Conservation (phyloP, 2,329 filamentous ascomycete species). For the Microdochium bolleyi region DNA sequence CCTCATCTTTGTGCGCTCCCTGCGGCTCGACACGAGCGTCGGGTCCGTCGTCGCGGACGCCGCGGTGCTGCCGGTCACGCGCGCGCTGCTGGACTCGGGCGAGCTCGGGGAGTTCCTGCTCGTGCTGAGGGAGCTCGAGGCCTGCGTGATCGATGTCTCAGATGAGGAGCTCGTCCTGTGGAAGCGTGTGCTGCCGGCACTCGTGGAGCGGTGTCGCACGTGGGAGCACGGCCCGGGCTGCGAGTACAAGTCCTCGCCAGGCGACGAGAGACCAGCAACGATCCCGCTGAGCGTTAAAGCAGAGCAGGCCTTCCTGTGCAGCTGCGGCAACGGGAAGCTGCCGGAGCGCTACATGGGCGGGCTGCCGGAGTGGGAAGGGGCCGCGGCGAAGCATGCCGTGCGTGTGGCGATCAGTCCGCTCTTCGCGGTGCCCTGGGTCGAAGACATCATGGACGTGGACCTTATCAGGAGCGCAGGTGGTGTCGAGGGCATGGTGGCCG, state of each 20-base stretch:
- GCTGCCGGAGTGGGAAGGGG: slow-evolving; percentile 33
- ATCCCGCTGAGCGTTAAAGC: slow-evolving; percentile 29
- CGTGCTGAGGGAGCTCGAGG: slow-evolving; percentile 24
- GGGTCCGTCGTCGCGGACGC: slow-evolving; percentile 36
- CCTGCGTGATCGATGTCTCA: slow-evolving; percentile 28
- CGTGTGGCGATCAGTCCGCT: slow-evolving; percentile 50
- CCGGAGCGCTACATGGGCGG: slow-evolving; percentile 26
- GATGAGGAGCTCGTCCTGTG: slow-evolving; percentile 51
- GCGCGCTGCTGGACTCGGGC: slow-evolving; percentile 18
- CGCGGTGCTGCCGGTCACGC: slow-evolving; percentile 35
- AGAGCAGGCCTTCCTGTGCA: slow-evolving; percentile 31
- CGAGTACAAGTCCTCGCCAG: slow-evolving; percentile 26
- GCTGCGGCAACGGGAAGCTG: slow-evolving; percentile 34
- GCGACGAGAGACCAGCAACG: slow-evolving; percentile 13
- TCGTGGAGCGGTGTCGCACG: slow-evolving; percentile 40
- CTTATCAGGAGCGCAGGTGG: background rate
- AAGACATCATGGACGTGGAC: slow-evolving; percentile 24
- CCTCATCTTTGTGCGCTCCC: slow-evolving; percentile 29
- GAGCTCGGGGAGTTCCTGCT: slow-evolving; percentile 29
- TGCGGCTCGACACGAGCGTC: slow-evolving; percentile 34
- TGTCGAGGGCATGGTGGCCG: slow-evolving; percentile 4
- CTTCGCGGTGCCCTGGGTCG: slow-evolving; percentile 35
- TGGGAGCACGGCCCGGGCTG: slow-evolving; percentile 33
- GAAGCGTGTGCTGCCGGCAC: slow-evolving; percentile 33
- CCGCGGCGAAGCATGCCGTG: slow-evolving; percentile 33